phyloP scores from a whole-genome alignment of 306 rosid species.

The Inga oerstediana region DNA sequence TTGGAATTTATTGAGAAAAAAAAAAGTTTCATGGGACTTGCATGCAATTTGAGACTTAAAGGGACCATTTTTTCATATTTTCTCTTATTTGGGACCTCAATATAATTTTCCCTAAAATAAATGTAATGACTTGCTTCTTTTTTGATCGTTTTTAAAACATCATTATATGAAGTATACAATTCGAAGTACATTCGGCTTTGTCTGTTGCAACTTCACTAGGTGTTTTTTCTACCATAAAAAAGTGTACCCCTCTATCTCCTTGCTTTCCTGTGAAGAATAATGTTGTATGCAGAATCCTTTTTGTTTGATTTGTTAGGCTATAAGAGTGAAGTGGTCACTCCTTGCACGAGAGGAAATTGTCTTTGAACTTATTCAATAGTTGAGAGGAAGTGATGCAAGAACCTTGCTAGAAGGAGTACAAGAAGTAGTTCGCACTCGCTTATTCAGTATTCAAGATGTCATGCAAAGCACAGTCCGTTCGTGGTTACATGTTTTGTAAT shows the following conservation, averaged over 20 bases:
- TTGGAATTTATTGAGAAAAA: too few relatives aligned
- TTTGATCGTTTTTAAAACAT: not conserved
- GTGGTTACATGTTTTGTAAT: conserved; percentile 83
- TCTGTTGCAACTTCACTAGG: not conserved
- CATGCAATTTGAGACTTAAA: too few relatives aligned
- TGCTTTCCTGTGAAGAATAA: conserved; percentile 1
- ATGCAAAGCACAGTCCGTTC: conserved; percentile 96
- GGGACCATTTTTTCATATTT: too few relatives aligned
- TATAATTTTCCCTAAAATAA: not conserved
- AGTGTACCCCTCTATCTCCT: not conserved
- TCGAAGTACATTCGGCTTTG: not conserved
- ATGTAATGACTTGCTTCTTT: not conserved
- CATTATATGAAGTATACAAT: too few relatives aligned
- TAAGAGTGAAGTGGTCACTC: conserved; percentile 96
- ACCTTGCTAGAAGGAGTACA: conserved; percentile 62
- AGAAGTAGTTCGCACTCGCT: conserved; percentile 94
- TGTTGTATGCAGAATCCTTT: not conserved
- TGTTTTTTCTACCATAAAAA: conserved; percentile 2
- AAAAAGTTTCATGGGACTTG: too few relatives aligned
- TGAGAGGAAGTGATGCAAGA: conserved; percentile 72
- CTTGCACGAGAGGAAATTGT: conserved; percentile 94
- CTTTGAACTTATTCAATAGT: conserved; percentile 78
- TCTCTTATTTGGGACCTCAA: fast-evolving
- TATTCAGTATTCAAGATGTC: conserved; percentile 93
- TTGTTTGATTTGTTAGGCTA: conserved; percentile 60